Evolutionary conservation across 768 basidiomycete species (phyloP).

Genomic region (Lepiota subincarnata): DNA sequence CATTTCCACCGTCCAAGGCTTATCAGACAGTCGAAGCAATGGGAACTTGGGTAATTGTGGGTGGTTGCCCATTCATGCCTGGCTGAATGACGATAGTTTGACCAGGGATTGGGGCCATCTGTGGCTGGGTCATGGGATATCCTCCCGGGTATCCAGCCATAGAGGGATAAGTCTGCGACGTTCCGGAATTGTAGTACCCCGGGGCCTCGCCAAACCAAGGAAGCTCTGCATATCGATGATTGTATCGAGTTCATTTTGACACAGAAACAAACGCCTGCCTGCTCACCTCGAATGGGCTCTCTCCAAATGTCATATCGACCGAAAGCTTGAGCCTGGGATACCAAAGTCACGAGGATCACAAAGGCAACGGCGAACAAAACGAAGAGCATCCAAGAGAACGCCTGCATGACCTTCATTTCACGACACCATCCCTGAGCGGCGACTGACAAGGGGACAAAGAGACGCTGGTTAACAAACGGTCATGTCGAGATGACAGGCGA

Average conservation of each 20-base stretch:
- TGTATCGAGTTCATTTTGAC: not conserved
- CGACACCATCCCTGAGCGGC: conserved; percentile 59
- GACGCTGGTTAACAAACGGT: conserved; percentile 10
- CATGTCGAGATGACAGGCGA: not conserved
- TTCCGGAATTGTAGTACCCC: conserved; percentile 47
- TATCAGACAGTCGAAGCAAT: not conserved
- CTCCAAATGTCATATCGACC: conserved; percentile 53
- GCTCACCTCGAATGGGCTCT: conserved; percentile 51
- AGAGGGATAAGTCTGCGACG: conserved; percentile 26
- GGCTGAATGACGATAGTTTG: conserved; percentile 69
- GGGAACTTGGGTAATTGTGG: conserved; percentile 55
- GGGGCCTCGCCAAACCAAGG: conserved; percentile 77
- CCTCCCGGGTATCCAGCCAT: conserved; percentile 25
- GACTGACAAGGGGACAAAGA: conserved; percentile 40
- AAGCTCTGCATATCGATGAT: conserved; percentile 39
- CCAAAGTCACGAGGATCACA: conserved; percentile 52
- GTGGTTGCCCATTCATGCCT: conserved; percentile 52
- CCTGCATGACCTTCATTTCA: conserved; percentile 76
- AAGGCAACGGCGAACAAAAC: conserved; percentile 43
- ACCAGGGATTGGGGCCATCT: conserved; percentile 37
- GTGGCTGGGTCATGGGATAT: conserved; percentile 17
- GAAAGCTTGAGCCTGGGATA: conserved; percentile 48
- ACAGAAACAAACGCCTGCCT: not conserved
- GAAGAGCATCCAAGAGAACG: conserved; percentile 76
- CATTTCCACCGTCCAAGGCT: not conserved